These are phyloP conservation scores for Cryptosporidium parvum DNA, from an alignment of 169 alveolate genomes.

Conservation along the genomic window DNA sequence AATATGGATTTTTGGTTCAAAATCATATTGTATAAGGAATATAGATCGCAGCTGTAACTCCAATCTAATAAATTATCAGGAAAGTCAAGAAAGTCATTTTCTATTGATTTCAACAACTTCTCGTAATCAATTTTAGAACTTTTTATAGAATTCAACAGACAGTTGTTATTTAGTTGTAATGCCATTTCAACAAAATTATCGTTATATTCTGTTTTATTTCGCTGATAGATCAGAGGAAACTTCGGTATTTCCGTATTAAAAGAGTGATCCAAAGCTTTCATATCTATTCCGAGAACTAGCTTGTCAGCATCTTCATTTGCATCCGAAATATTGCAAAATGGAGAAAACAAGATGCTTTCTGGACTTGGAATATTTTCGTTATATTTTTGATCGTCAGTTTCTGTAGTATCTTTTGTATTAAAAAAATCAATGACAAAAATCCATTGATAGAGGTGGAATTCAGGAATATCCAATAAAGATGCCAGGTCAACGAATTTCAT, in stretches of 20 bases:
- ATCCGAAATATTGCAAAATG: slow-evolving; percentile 59
- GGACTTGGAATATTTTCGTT: neutral
- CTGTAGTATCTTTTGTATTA: slow-evolving; percentile 9
- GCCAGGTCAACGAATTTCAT: slow-evolving; percentile 81
- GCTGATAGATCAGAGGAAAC: slow-evolving; percentile 21
- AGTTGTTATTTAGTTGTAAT: slow-evolving; percentile 36
- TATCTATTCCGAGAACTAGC: slow-evolving; percentile 23
- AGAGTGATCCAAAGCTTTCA: slow-evolving; percentile 12
- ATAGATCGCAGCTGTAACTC: slow-evolving; percentile 32
- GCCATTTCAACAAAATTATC: slow-evolving; percentile 44
- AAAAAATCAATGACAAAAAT: slow-evolving; percentile 76
- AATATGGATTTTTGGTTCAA: slow-evolving; percentile 15
- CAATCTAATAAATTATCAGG: slow-evolving; percentile 60
- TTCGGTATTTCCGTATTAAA: slow-evolving; percentile 11
- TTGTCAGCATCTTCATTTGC: neutral
- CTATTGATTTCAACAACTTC: slow-evolving; percentile 44
- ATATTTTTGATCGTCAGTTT: neutral
- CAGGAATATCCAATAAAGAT: slow-evolving; percentile 79
- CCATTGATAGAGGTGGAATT: slow-evolving; percentile 82
- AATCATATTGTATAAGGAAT: neutral
- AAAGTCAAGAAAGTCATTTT: slow-evolving; percentile 61
- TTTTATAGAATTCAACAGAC: slow-evolving; percentile 34
- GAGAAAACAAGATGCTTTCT: slow-evolving; percentile 29
- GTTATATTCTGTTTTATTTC: neutral
- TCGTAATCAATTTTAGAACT: slow-evolving; percentile 40